Evolutionary conservation across 805 yeast genomes (phyloP).

Genomic region (Candida patagonica): DNA sequence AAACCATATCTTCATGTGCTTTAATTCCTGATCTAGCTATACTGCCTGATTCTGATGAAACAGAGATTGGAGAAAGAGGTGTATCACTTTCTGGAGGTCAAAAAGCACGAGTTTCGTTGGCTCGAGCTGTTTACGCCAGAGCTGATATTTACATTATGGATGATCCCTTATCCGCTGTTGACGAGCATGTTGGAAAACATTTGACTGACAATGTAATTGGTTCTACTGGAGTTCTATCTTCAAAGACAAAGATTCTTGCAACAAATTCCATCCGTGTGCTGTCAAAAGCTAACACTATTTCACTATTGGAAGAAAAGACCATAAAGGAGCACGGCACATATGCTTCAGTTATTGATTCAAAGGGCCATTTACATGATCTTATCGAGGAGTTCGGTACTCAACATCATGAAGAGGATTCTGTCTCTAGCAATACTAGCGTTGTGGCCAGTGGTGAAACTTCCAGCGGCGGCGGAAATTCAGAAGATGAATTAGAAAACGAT

Average conservation of each 20-base stretch:
- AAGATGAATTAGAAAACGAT: conserved; percentile 3
- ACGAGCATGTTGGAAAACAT: conserved; percentile 91
- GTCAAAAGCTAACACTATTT: conserved; percentile 58
- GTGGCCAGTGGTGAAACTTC: conserved; percentile 5
- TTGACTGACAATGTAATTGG: conserved; percentile 61
- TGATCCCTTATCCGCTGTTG: conserved; percentile 93
- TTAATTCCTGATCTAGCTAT: conserved; percentile 65
- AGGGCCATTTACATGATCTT: conserved; percentile 14
- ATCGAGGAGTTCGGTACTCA: conserved; percentile 16
- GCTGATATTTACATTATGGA: conserved; percentile 88
- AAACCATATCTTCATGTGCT: conserved; percentile 83
- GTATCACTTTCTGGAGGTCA: conserved; percentile 96
- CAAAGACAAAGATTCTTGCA: conserved; percentile 67
- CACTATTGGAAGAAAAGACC: conserved; percentile 44
- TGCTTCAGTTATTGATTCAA: conserved; percentile 36
- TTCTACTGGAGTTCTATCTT: conserved; percentile 62
- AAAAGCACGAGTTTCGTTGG: conserved; percentile 88
- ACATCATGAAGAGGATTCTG: conserved; percentile 1
- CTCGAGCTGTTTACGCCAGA: conserved; percentile 91
- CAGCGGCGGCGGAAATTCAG: neutral
- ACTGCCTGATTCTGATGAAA: conserved; percentile 81
- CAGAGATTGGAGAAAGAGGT: conserved; percentile 96
- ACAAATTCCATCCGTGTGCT: conserved; percentile 75
- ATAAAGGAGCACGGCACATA: conserved; percentile 49
- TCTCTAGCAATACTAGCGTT: neutral